These are phyloP conservation scores for Coprinopsis strossmayeri DNA, from an alignment of 768 basidiomycete species.

Conservation along the genomic window DNA sequence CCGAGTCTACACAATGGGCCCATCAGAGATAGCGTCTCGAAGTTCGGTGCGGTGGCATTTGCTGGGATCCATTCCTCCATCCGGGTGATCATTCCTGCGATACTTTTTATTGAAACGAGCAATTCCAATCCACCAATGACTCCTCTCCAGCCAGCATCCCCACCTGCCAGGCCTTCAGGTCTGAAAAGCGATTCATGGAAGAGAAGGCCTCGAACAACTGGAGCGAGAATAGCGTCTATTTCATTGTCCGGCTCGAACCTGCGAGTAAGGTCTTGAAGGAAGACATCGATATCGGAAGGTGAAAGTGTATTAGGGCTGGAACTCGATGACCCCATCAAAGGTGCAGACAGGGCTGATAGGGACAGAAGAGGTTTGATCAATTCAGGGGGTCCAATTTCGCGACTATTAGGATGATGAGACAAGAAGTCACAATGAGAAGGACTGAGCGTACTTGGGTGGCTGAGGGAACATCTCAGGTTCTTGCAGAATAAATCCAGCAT, in stretches of 20 bases:
- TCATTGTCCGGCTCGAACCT: constrained; percentile 80
- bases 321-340: constrained; percentile 45
- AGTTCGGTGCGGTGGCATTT: constrained; percentile 47
- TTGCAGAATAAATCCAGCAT: constrained; percentile 82
- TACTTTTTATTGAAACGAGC: constrained; percentile 73
- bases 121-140: constrained; percentile 76
- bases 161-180: constrained; percentile 64
- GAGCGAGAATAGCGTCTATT: constrained; percentile 71
- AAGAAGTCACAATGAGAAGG: background rate
- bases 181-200: constrained; percentile 60
- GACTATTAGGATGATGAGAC: constrained; percentile 32
- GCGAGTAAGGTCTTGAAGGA: constrained; percentile 76
- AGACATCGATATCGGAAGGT: constrained; percentile 65
- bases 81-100: constrained; percentile 75
- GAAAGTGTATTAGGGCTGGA: constrained; percentile 45
- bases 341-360: constrained; percentile 60
- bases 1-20: constrained; percentile 83
- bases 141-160: constrained; percentile 80
- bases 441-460: constrained; percentile 53
- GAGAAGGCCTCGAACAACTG: constrained; percentile 55
- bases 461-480: constrained; percentile 96
- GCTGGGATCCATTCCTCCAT: constrained; percentile 70
- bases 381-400: constrained; percentile 70
- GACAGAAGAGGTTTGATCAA: constrained; percentile 78
- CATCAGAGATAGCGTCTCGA: constrained; percentile 65